Percentiles rank a stretch among this genome's conserved stretches.
phyloP scores from a whole-genome alignment of 768 basidiomycete species.

The Cystofilobasidium ferigula region DNA sequence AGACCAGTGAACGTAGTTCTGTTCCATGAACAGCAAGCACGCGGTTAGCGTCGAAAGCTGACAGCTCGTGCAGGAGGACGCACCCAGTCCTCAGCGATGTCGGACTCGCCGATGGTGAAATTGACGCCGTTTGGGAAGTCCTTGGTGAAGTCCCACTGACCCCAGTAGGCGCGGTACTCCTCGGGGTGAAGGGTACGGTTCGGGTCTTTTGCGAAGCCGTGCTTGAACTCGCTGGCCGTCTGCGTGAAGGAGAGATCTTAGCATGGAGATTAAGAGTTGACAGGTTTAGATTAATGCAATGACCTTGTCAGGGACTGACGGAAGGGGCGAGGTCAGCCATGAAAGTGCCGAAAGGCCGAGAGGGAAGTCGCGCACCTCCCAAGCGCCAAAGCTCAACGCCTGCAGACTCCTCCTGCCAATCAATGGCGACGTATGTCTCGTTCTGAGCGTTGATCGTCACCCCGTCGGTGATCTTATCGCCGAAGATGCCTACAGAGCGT shows the following conservation, averaged over 20 bases:
- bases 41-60: background rate
- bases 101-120: constrained; percentile 27
- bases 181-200: constrained; percentile 28
- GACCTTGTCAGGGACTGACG: constrained; percentile 13
- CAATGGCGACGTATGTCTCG: background rate
- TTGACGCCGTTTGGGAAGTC: constrained; percentile 32
- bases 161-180: constrained; percentile 31
- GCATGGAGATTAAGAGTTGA: too few species aligned
- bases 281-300: too few species aligned
- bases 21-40: too few species aligned
- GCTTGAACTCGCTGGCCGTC: constrained; percentile 29
- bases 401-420: background rate
- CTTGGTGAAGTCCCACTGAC: constrained; percentile 29
- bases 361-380: constrained; percentile 26
- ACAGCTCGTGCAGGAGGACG: background rate
- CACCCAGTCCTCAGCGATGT: constrained; percentile 26
- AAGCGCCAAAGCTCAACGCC: constrained; percentile 30
- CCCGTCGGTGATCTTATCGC: constrained; percentile 28
- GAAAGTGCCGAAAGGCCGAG: too few species aligned
- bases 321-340: too few species aligned
- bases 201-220: constrained; percentile 28
- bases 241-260: too few species aligned
- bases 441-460: constrained; percentile 25
- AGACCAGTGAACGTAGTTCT: constrained; percentile 29
- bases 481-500: constrained; percentile 30